Percentiles rank a stretch among this genome's conserved stretches.
These are phyloP conservation scores for Mycena kentingensis DNA, from an alignment of 768 basidiomycete species.

Conservation along the genomic window DNA sequence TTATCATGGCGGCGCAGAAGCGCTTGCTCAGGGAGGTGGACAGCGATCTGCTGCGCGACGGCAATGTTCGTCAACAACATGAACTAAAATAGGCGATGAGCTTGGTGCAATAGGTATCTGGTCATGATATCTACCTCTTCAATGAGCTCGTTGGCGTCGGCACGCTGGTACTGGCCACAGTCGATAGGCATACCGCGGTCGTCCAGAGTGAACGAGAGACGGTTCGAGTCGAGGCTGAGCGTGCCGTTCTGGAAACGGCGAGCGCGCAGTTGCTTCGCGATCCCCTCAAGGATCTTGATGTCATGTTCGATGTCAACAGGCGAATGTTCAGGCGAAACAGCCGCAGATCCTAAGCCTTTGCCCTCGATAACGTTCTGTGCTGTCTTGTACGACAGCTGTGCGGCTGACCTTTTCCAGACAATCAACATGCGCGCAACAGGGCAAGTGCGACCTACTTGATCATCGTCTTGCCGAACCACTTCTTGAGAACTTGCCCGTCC, in stretches of 20 bases:
- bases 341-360: constrained; percentile 51
- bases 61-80: constrained; percentile 92
- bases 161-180: constrained; percentile 63
- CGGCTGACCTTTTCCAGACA: constrained; percentile 65
- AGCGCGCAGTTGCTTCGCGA: constrained; percentile 73
- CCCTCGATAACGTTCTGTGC: constrained; percentile 86
- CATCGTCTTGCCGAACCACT: constrained; percentile 92
- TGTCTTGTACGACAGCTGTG: constrained; percentile 80
- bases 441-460: constrained; percentile 61
- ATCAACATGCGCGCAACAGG: constrained; percentile 2
- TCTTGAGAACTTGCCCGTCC: constrained; percentile 81
- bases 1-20: constrained; percentile 91
- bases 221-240: constrained; percentile 66
- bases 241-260: constrained; percentile 82
- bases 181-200: constrained; percentile 79
- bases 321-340: constrained; percentile 59
- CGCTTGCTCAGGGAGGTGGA: constrained; percentile 95
- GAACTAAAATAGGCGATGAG: constrained; percentile 52
- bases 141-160: constrained; percentile 77
- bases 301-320: constrained; percentile 71
- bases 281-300: constrained; percentile 62
- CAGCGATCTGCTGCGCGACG: constrained; percentile 91
- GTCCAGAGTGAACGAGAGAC: constrained; percentile 78
- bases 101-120: constrained; percentile 2
- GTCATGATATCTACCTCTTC: constrained; percentile 75